These are phyloP conservation scores for Sporothrix luriei DNA, from an alignment of 2,329 filamentous ascomycete species.

Conservation along the genomic window DNA sequence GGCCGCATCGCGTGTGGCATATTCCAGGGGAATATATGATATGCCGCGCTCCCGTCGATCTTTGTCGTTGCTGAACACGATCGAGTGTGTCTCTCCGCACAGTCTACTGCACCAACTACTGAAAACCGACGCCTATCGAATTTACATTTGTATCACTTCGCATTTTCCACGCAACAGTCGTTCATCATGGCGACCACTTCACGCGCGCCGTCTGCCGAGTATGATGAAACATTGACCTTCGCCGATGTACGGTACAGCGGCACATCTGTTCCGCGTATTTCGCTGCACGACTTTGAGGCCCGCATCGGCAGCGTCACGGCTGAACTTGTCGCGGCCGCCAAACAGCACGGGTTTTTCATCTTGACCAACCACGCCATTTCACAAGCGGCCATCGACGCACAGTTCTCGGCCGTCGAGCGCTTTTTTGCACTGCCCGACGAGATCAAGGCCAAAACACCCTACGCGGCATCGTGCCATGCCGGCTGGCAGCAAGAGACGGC, in stretches of 20 bases:
- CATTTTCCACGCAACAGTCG: neutral
- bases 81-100: neutral
- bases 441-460: constrained; percentile 56
- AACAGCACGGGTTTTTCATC: constrained; percentile 64
- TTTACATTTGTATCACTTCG: neutral
- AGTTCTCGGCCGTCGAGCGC: constrained; percentile 53
- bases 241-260: constrained; percentile 46
- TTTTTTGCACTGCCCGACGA: constrained; percentile 59
- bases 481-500: constrained; percentile 60
- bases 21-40: constrained; percentile 13
- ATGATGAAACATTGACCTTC: neutral
- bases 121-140: too few species aligned
- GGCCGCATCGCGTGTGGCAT: neutral
- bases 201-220: neutral
- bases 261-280: constrained; percentile 55
- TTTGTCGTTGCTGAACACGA: neutral
- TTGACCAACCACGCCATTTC: constrained; percentile 59
- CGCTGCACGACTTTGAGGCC: constrained; percentile 55
- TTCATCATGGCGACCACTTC: neutral
- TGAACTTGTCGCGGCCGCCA: constrained; percentile 56
- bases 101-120: too few species aligned
- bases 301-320: constrained; percentile 58
- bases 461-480: constrained; percentile 54
- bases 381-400: constrained; percentile 51
- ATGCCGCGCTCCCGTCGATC: constrained; percentile 1